Evolutionary conservation across 1,139 yeast species (phyloP).

Genomic region (Yamadazyma atmosphaerica): DNA sequence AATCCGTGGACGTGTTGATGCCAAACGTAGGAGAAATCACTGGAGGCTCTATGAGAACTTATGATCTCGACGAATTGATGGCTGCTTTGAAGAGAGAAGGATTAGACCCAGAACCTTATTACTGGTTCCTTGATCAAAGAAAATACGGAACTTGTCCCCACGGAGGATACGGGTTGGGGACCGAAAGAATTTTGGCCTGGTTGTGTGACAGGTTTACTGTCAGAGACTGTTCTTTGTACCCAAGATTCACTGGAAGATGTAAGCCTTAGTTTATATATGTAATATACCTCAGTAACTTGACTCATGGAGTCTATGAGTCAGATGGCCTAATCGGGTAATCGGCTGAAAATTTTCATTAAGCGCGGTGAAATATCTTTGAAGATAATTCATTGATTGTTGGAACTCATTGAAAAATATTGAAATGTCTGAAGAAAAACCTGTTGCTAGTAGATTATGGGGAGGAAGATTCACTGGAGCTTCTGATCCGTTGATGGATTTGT

Average conservation of each 20-base stretch:
- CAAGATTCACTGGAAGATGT: constrained; percentile 97
- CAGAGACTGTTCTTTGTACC: constrained; percentile 96
- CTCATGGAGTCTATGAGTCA: no score
- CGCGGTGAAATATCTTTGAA: constrained; percentile 44
- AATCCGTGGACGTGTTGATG: constrained; percentile 96
- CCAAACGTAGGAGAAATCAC: constrained; percentile 98
- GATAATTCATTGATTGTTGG: no score
- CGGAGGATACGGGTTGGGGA: constrained; percentile 98
- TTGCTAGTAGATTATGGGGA: constrained; percentile 85
- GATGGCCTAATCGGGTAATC: constrained; percentile 23
- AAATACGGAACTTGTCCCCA: constrained; percentile 97
- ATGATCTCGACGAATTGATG: constrained; percentile 73
- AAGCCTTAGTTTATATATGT: constrained; percentile 57
- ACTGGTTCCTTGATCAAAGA: constrained; percentile 96
- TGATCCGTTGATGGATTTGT: constrained; percentile 95
- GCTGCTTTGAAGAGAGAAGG: constrained; percentile 93
- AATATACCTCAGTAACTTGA: no score
- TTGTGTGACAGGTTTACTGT: constrained; percentile 96
- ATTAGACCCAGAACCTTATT: constrained; percentile 75
- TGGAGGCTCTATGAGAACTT: constrained; percentile 98
- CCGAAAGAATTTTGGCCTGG: constrained; percentile 98
- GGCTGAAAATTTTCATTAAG: constrained; percentile 17
- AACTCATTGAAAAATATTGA: no score
- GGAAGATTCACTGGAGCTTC: constrained; percentile 97
- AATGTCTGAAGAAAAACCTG: constrained; percentile 34